phyloP scores from a whole-genome alignment of 2,329 filamentous ascomycete species.

The Graphilbum fragrans region DNA sequence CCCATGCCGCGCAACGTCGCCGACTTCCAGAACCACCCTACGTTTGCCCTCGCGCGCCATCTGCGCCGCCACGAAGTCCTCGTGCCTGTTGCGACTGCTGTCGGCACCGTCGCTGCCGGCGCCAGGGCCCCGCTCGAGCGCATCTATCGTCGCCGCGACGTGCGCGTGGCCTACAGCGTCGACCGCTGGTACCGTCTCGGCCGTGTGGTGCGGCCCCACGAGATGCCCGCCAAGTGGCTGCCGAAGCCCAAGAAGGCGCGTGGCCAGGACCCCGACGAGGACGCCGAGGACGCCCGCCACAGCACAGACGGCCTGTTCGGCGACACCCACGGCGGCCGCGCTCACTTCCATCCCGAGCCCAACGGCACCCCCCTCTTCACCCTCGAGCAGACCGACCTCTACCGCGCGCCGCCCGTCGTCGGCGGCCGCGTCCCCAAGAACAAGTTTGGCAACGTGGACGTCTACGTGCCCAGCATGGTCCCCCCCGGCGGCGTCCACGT shows the following conservation, averaged over 20 bases:
- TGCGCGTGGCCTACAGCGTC: constrained; percentile 62
- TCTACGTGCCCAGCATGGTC: constrained; percentile 87
- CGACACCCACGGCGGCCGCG: constrained; percentile 18
- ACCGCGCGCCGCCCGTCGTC: constrained; percentile 63
- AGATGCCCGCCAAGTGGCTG: constrained; percentile 72
- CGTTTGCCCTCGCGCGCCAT: constrained; percentile 77
- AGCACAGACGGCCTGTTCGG: constrained; percentile 9
- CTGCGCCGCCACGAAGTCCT: constrained; percentile 75
- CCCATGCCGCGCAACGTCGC: constrained; percentile 75
- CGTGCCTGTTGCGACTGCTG: constrained; percentile 52
- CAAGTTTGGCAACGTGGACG: constrained; percentile 84
- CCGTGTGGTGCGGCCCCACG: constrained; percentile 61
- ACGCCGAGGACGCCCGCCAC: constrained; percentile 16
- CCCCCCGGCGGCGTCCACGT: constrained; percentile 72
- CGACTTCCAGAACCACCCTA: constrained; percentile 78
- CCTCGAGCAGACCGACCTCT: constrained; percentile 56
- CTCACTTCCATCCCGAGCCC: constrained; percentile 15
- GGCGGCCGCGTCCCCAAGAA: constrained; percentile 76
- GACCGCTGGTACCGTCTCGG: constrained; percentile 90
- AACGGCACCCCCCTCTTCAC: constrained; percentile 45
- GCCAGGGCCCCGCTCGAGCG: constrained; percentile 48
- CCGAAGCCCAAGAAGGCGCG: constrained; percentile 27
- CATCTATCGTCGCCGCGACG: constrained; percentile 73
- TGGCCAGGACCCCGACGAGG: constrained; percentile 14
- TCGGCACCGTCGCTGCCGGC: constrained; percentile 67